Conservation (phyloP, 257 asterid species). For the Ehretia macrophylla region DNA sequence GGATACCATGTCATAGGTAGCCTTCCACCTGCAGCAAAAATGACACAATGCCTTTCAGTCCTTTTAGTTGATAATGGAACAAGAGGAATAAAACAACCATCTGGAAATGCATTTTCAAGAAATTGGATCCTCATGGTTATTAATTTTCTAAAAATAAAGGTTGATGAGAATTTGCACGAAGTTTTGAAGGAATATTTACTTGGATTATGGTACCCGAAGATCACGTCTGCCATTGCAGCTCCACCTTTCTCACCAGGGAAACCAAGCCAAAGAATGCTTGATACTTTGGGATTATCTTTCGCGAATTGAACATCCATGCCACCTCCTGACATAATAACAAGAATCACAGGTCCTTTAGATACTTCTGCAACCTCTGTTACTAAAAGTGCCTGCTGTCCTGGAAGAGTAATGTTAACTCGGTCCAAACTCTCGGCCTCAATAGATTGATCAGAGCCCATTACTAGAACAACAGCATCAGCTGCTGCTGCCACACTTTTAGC, state of each 20-base stretch:
- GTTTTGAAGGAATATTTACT: no score
- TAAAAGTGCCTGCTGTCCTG: constrained; percentile 67
- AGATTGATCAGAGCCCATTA: constrained; percentile 73
- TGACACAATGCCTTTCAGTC: neutral
- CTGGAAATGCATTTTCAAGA: neutral
- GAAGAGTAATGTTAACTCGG: constrained; percentile 55
- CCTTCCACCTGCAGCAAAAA: constrained; percentile 57
- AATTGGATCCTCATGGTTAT: neutral
- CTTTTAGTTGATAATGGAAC: neutral
- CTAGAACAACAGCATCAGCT: constrained; percentile 65
- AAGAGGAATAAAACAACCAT: neutral
- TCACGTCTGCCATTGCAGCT: constrained; percentile 56
- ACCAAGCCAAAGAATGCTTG: constrained; percentile 83
- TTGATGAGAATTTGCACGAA: neutral
- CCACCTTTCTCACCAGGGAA: constrained; percentile 95
- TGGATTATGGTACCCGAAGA: constrained; percentile 81
- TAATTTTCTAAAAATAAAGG: neutral
- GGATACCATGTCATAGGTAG: constrained; percentile 88
- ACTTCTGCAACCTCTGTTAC: constrained; percentile 53
- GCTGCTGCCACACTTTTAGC: constrained; percentile 42
- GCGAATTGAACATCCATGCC: constrained; percentile 71
- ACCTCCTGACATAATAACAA: constrained; percentile 70
- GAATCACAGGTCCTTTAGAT: constrained; percentile 59
- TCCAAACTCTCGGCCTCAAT: constrained; percentile 62
- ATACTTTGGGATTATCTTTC: constrained; percentile 45